Conservation (phyloP, 1,284 basidiomycete species). For the Ganoderma multipileum region DNA sequence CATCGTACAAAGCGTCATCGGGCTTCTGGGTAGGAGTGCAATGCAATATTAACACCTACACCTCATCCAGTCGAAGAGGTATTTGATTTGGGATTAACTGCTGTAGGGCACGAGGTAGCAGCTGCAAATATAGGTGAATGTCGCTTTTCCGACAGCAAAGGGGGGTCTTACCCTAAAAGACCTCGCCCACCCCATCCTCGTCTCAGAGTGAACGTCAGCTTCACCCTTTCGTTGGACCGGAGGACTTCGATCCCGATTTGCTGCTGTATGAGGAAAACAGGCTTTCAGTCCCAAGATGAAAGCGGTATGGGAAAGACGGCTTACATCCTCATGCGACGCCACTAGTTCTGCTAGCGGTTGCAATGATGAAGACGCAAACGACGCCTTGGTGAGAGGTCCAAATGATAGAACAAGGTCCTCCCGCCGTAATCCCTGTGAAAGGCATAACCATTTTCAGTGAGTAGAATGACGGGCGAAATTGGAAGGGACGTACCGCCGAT, state of each 20-base stretch:
- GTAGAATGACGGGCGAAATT: not conserved
- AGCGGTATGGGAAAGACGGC: constrained; percentile 33
- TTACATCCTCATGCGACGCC: constrained; percentile 74
- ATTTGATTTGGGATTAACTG: constrained; percentile 1
- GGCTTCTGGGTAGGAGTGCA: not conserved
- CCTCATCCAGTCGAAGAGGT: not conserved
- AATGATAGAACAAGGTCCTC: constrained; percentile 82
- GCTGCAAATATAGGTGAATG: constrained; percentile 41
- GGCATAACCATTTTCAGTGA: constrained; percentile 11
- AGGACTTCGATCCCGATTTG: constrained; percentile 56
- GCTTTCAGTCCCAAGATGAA: not conserved
- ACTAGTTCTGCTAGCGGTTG: constrained; percentile 79
- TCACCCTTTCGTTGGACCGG: constrained; percentile 44
- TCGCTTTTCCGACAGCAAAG: not conserved
- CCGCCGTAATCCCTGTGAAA: constrained; percentile 66
- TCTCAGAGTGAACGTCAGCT: constrained; percentile 59
- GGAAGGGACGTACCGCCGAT: constrained; percentile 66
- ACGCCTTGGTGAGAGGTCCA: constrained; percentile 62
- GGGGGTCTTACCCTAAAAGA: constrained; percentile 70
- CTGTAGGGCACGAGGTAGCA: constrained; percentile 75
- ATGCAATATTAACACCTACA: not conserved
- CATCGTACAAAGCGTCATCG: not conserved
- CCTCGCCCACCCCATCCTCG: constrained; percentile 82
- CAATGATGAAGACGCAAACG: constrained; percentile 61
- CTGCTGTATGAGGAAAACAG: constrained; percentile 40